A percentile compares a stretch with the other conserved stretches of the same genome.
Conservation (phyloP, 768 basidiomycete genomes). For the Mrakia blollopis region DNA sequence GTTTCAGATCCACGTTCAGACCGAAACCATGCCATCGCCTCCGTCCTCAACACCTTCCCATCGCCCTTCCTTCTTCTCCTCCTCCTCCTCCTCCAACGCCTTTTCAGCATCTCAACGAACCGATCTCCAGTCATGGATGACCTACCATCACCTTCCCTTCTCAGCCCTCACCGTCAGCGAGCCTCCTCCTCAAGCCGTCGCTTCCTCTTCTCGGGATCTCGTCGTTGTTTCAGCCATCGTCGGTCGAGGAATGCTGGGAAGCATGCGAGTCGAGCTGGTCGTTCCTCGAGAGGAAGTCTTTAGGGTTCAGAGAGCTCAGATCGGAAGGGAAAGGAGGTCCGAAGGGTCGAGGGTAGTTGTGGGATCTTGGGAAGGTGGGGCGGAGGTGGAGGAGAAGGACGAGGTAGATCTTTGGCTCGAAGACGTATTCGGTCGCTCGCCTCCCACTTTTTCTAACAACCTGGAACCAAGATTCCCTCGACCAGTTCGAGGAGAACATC, state of each 20-base stretch:
- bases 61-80: background rate
- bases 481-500: background rate
- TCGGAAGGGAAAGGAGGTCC: background rate
- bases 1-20: background rate
- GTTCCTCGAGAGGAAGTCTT: background rate
- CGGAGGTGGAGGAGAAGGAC: conserved; percentile 1
- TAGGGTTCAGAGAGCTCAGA: background rate
- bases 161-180: conserved; percentile 4
- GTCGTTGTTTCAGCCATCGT: conserved; percentile 12
- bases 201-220: background rate
- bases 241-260: conserved; percentile 3
- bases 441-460: background rate
- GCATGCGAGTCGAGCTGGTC: background rate
- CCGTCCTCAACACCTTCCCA: background rate
- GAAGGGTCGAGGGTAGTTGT: background rate
- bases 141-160: conserved; percentile 9
- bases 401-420: background rate
- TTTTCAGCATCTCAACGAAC: background rate
- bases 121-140: background rate
- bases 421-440: background rate
- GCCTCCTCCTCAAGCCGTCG: background rate
- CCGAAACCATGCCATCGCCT: conserved; percentile 1
- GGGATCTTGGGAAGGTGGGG: background rate
- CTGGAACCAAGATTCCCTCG: background rate
- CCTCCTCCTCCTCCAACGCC: background rate